Conservation (phyloP, 2,329 filamentous ascomycete species). For the Cladobotryum protrusum region DNA sequence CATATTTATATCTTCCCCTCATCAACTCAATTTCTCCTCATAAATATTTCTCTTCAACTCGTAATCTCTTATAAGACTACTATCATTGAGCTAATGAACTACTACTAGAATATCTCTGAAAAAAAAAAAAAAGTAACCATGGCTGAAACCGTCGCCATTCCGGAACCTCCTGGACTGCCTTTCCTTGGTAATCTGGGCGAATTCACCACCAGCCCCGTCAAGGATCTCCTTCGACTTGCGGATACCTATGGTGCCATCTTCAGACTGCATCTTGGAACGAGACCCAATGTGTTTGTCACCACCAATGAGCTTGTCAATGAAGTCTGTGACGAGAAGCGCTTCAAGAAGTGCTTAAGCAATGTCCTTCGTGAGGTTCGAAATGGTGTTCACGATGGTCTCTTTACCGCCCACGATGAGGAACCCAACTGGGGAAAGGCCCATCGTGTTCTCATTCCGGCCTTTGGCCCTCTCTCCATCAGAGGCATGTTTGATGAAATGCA, state of each 20-base stretch:
- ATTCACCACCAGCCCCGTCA: conserved; percentile 52
- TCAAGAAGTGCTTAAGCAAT: conserved; percentile 50
- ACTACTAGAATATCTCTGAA: too few relatives aligned
- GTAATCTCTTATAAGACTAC: too few relatives aligned
- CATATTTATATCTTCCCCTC: too few relatives aligned
- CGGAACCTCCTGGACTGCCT: conserved; percentile 57
- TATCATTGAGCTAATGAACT: too few relatives aligned
- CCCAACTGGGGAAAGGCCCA: conserved; percentile 64
- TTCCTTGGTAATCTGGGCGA: conserved; percentile 60
- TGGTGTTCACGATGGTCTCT: conserved; percentile 58
- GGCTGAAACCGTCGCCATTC: conserved; percentile 44
- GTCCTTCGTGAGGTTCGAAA: conserved; percentile 49
- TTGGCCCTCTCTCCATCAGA: conserved; percentile 61
- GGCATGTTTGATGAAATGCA: conserved; percentile 65
- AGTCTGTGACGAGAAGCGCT: conserved; percentile 59
- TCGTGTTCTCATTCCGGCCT: conserved; percentile 59
- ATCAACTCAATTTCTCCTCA: too few relatives aligned
- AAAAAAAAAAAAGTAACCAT: too few relatives aligned
- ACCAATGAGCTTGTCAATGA: conserved; percentile 55
- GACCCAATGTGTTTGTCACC: conserved; percentile 43
- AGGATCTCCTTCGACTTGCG: conserved; percentile 50
- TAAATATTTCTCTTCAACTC: too few relatives aligned
- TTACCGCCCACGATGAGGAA: conserved; percentile 50
- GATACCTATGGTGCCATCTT: conserved; percentile 63
- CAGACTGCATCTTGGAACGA: conserved; percentile 45